These are phyloP conservation scores for Ceriops tagal DNA, from an alignment of 345 rosid species.

Conservation along the genomic window DNA sequence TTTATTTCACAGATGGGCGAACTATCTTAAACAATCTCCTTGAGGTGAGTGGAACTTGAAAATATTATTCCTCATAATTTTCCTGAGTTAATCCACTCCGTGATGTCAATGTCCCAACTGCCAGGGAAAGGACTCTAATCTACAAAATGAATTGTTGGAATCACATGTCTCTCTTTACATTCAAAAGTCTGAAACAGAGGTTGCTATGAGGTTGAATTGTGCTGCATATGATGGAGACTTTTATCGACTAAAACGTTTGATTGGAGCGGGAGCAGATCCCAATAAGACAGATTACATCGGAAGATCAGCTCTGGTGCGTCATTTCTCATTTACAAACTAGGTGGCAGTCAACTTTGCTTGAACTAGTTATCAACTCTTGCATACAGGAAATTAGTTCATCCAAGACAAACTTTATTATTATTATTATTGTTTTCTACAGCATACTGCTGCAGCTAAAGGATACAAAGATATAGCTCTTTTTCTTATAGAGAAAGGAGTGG, in stretches of 20 bases:
- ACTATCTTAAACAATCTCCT: slow-evolving; percentile 65
- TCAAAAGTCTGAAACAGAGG: slow-evolving; percentile 64
- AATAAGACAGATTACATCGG: slow-evolving; percentile 67
- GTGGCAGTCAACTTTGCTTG: not conserved
- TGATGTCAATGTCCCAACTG: slow-evolving; percentile 8
- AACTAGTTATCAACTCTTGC: too few relatives aligned
- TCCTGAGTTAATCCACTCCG: not conserved
- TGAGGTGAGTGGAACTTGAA: slow-evolving; percentile 40
- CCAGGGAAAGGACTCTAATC: slow-evolving; percentile 61
- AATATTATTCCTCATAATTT: not conserved
- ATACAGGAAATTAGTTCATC: not conserved
- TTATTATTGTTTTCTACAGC: slow-evolving; percentile 36
- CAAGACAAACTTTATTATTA: not conserved
- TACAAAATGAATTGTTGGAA: slow-evolving; percentile 47
- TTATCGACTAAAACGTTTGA: slow-evolving; percentile 51
- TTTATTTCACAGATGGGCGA: slow-evolving; percentile 64
- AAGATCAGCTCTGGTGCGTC: slow-evolving; percentile 75
- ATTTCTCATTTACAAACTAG: not conserved
- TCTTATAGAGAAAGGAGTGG: slow-evolving; percentile 59
- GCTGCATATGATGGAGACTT: slow-evolving; percentile 68
- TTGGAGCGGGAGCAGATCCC: slow-evolving; percentile 70
- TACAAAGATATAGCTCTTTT: slow-evolving; percentile 54
- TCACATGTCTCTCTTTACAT: slow-evolving; percentile 65
- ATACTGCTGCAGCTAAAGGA: slow-evolving; percentile 76
- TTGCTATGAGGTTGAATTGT: slow-evolving; percentile 61